Base-by-base conservation (phyloP, 176 grass and related monocot genomes). In the Avena sativa region DNA sequence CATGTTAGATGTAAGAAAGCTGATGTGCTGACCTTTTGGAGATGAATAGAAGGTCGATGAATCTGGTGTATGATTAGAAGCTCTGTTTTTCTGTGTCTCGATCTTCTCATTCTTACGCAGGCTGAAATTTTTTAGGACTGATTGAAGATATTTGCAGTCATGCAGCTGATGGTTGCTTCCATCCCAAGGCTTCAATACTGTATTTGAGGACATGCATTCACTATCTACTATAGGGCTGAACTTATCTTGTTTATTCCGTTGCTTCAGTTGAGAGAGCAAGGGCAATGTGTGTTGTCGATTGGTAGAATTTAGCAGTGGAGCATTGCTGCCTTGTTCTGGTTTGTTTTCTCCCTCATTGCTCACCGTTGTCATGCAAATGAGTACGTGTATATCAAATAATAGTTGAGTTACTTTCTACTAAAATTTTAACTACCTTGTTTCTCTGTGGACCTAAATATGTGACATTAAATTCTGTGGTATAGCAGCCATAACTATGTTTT, bases 81-180 rank as follows among this genome's bases (percentile, higher is more conserved):
- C 58, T 86, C 71, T 88, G 63, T 64, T 88, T 53, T 65, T 88
- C 70, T 82, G 77, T 9, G 79, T 72, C 46, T 82, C 71, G 11
- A 57, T 56, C 13, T 78, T 88, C 43, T 88, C 83, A 82, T 82
- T 82, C 55, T 85, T 88, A 62, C 83, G 71, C 78, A 86, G 47
- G 47, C 86, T 89, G 84, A 95, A 95, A 89, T 89, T 87, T 79
- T 91, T 83, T 80, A 95, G 90, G 64, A 89, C 86, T 47, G 84
- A 92, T 15, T 90, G 88, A 34, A 92, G 88, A 19, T 80, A 89
- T 4, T 91, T 88, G 69, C 69, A 77, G 65, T 90, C 85, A 50
- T 80, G 84, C 57, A 48, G 74, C 25, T 78, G 67, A 67, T 67
- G 83, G 86, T 87, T 92, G 63, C 80, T 87, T 79, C 65, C 89